Base-by-base conservation (phyloP, 108 stramenopile species). In the Skeletonema grethae region DNA sequence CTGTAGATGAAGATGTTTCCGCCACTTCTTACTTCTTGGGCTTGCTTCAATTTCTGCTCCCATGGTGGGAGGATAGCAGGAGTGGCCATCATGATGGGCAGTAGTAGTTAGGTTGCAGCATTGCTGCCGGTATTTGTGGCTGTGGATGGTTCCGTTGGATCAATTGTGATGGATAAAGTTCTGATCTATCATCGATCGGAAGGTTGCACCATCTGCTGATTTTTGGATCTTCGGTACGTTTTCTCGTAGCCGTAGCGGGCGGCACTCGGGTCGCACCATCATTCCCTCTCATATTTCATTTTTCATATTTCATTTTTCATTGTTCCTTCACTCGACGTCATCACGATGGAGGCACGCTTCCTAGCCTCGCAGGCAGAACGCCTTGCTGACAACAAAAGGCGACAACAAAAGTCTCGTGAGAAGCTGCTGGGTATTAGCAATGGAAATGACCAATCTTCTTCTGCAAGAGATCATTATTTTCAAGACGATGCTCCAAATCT, bases 321-420 rank as follows among this genome's bases (percentile, higher is more conserved):
- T n/a, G n/a, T n/a, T n/a, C n/a, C n/a, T n/a, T n/a, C n/a, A n/a
- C n/a, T n/a, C n/a, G n/a, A n/a, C n/a, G n/a, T n/a, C n/a, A n/a
- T n/a, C n/a, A n/a, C 60, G 13, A 58, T 43, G 41, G 41, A 71
- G 45, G 60, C 60, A 32, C 59, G 59, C 38, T 71, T 71, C 30
- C 70, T 71, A 30, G 70, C 70, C 15, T 71, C 70, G 31, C 70
- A 71, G 45, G 70, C 70, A 24, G 70, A 50, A 45, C 70, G 70
- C 4, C 70, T 71, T 8, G 60, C 70, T 31, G 39, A 41, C 60
- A 61, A 34, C 48, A 71, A 62, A 32, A 10, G 10, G 15, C 70
- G 18, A n/a, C 70, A 59, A 36, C 67, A 68, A 32, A 59, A 59
- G 30, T 16, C 30, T 32, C 30, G 32, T 59, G n/a, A 24, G 22